Evolutionary conservation across 257 asterid species (phyloP).

Genomic region (Marsdenia floribunda): DNA sequence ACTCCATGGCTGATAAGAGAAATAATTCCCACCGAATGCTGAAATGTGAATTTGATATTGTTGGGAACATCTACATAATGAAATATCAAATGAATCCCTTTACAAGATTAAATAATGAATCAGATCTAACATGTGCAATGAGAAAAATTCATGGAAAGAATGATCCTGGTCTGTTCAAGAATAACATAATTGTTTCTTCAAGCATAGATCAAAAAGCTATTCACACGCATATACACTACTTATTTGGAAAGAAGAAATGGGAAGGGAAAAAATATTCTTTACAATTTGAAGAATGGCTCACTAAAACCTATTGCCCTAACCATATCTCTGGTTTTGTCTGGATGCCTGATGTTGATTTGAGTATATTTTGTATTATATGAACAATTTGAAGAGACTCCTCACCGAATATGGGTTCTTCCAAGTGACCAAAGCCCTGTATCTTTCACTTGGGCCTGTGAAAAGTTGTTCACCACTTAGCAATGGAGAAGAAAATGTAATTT

Average conservation of each 20-base stretch:
- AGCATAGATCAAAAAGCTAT: neutral
- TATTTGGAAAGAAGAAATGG: neutral
- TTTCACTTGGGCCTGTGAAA: slow-evolving; percentile 62
- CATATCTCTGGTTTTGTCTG: neutral
- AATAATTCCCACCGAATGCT: neutral
- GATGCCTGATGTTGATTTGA: neutral
- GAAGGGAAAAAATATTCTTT: neutral
- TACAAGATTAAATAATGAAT: too few relatives aligned
- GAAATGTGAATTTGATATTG: neutral
- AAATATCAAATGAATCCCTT: too few relatives aligned
- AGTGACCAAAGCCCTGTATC: slow-evolving; percentile 90
- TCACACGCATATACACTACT: neutral
- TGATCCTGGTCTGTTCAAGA: neutral
- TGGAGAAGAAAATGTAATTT: too few relatives aligned
- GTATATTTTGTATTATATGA: neutral
- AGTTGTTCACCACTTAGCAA: neutral
- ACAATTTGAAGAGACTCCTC: slow-evolving; percentile 1
- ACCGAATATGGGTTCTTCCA: slow-evolving; percentile 78
- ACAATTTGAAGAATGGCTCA: neutral
- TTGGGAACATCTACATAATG: too few relatives aligned
- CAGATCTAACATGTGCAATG: neutral
- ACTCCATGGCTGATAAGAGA: neutral
- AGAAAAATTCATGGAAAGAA: neutral
- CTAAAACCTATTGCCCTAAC: neutral
- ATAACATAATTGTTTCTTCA: neutral